Evolutionary conservation across 352 stramenopile species (phyloP).

Genomic region (Phytophthora pseudosyringae): DNA sequence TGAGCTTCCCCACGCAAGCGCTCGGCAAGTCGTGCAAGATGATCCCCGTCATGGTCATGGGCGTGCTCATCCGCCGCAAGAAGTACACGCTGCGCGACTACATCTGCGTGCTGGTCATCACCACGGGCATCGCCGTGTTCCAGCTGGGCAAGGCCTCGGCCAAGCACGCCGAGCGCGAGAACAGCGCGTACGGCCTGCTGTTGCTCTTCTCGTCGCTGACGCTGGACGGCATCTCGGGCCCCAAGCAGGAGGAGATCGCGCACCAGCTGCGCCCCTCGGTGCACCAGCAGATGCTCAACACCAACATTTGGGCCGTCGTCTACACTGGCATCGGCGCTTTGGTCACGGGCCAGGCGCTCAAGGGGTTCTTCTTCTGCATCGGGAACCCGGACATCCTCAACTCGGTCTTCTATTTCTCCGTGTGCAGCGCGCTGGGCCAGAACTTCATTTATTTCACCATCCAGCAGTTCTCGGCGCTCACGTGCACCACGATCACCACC

Average conservation of each 20-base stretch:
- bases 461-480: slow-evolving; percentile 97
- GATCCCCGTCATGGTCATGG: slow-evolving; percentile 97
- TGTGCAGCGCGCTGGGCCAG: slow-evolving; percentile 97
- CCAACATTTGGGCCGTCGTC: slow-evolving; percentile 88
- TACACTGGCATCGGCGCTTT: slow-evolving; percentile 83
- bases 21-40: slow-evolving; percentile 99
- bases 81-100: slow-evolving; percentile 91
- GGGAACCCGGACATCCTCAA: slow-evolving; percentile 86
- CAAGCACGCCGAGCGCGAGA: slow-evolving; percentile 84
- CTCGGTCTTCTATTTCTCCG: slow-evolving; percentile 93
- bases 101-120: slow-evolving; percentile 92
- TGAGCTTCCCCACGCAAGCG: slow-evolving; percentile 98
- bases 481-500: slow-evolving; percentile 99
- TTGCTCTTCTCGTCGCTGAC: slow-evolving; percentile 94
- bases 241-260: slow-evolving; percentile 94
- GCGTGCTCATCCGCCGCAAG: slow-evolving; percentile 92
- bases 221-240: slow-evolving; percentile 95
- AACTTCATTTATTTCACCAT: slow-evolving; percentile 99
- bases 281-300: slow-evolving; percentile 93
- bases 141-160: slow-evolving; percentile 84
- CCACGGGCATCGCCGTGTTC: slow-evolving; percentile 90
- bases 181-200: slow-evolving; percentile 89
- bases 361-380: slow-evolving; percentile 81
- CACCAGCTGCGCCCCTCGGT: slow-evolving; percentile 77
- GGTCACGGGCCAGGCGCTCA: slow-evolving; percentile 73